Evolutionary conservation across 73 alveolate species (phyloP).

Genomic region (Symbiodinium pilosum): DNA sequence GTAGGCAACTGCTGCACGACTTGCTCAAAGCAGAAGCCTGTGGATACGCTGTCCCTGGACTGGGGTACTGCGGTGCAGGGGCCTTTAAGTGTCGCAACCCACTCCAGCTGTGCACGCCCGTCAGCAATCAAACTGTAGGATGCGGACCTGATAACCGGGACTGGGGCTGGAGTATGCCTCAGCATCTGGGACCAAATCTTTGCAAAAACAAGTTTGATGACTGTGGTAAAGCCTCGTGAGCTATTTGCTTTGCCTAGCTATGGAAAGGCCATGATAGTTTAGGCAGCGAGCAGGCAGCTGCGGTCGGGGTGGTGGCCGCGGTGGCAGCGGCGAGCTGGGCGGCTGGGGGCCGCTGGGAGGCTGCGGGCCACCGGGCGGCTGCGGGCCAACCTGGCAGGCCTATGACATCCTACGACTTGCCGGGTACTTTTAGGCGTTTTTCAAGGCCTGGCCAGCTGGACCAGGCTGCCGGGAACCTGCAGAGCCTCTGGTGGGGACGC

Average conservation of each 20-base stretch:
- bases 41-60: neutral
- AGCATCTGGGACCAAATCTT: neutral
- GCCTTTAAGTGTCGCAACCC: neutral
- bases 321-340: conserved; percentile 13
- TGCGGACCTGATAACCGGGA: neutral
- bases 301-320: neutral
- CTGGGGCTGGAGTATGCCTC: neutral
- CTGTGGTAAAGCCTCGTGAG: neutral
- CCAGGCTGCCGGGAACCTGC: neutral
- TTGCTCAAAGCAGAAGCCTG: neutral
- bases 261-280: neutral
- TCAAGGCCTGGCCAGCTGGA: neutral
- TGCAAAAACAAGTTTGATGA: no score
- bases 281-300: neutral
- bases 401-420: neutral
- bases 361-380: neutral
- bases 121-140: neutral
- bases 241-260: no score
- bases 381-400: neutral
- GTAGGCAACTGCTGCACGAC: neutral
- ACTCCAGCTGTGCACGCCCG: neutral
- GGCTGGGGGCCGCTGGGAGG: conserved; percentile 9
- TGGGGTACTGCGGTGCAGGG: neutral
- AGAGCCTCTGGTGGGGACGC: neutral
- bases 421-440: neutral